Evolutionary conservation across 306 rosid species (phyloP), one percentile per base, ranked within the genome.

Genomic region (Pterocarpus macrocarpus): DNA sequence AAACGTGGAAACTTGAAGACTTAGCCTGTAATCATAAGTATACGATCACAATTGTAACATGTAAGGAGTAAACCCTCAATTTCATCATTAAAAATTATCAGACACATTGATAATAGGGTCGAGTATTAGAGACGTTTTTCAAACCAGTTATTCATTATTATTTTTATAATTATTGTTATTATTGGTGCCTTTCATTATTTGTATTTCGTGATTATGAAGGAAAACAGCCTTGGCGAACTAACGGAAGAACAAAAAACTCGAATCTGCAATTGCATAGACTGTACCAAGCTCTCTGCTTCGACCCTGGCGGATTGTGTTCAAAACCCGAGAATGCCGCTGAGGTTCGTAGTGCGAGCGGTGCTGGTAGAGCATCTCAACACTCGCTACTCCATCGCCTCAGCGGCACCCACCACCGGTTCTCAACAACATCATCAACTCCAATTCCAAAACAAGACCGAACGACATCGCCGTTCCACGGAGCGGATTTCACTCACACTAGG

Each of bases 321-420:
- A 82, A 95, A 92, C 77, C 97, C 97, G 1, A 28, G 39, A 67
- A 90, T 95, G 98, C 94, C 98, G 0, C 83, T 95, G 11, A 85
- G 92, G 53, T 95, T 95, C 86, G 78, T 95, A 4, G 87, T 95
- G 80, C 88, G 87, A 78, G 97, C 95, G 30, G 89, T 95, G 92
- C 66, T 95, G 22, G 64, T 91, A 1, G 97, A 95, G 81, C 97
- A 95, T 78, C 97, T 92, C 84, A 89, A 86, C 81, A 92, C 97
- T 52, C 97, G 95, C 16, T 83, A 82, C 49, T 64, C 93, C 67
- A 63, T 94, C 8, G 38, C 80, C 7, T 15, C 43, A n/a, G 70
- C 88, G 1, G 80, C 89, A 0, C 62, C 86, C 4, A 43, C 84
- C 0, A 47, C 64, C 53, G 35, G 35, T 0, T 39, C 71, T 4